Conservation (phyloP, 1,284 basidiomycete species). For the Apiotrichum sp. region DNA sequence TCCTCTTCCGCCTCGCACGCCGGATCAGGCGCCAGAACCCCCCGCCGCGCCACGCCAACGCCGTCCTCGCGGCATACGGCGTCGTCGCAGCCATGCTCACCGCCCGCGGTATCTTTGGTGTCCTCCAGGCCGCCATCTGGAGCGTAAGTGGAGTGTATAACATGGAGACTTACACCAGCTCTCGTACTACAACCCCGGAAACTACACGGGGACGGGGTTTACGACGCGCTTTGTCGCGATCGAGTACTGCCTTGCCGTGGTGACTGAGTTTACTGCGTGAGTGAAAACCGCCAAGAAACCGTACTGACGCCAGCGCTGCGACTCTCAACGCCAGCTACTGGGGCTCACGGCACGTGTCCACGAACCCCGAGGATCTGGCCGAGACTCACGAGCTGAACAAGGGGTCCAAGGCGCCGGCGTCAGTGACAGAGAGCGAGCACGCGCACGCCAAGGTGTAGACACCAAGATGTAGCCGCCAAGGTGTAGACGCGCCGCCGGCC, state of each 20-base stretch:
- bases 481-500: too few relatives aligned
- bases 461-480: too few relatives aligned
- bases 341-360: background rate
- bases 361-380: background rate
- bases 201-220: slow-evolving; percentile 15
- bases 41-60: background rate
- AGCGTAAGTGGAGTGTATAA: background rate
- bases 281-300: background rate
- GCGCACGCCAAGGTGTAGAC: too few relatives aligned
- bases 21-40: background rate
- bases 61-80: slow-evolving; percentile 11
- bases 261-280: slow-evolving; percentile 17
- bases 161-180: slow-evolving; percentile 8
- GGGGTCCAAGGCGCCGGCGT: background rate
- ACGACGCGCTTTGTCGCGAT: slow-evolving; percentile 12
- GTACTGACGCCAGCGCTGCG: background rate
- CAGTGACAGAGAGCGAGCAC: background rate
- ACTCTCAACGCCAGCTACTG: background rate
- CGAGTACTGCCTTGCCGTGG: slow-evolving; percentile 15
- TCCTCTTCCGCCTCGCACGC: slow-evolving; percentile 4
- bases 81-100: slow-evolving; percentile 19
- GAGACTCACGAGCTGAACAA: slow-evolving; percentile 4
- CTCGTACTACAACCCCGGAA: slow-evolving; percentile 16
- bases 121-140: slow-evolving; percentile 19
- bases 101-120: slow-evolving; percentile 27